Percentiles rank a stretch among this genome's conserved stretches.
These are phyloP conservation scores for Chamaecyparis obtusa DNA, from an alignment of 75 land plant genomes.

Conservation along the genomic window DNA sequence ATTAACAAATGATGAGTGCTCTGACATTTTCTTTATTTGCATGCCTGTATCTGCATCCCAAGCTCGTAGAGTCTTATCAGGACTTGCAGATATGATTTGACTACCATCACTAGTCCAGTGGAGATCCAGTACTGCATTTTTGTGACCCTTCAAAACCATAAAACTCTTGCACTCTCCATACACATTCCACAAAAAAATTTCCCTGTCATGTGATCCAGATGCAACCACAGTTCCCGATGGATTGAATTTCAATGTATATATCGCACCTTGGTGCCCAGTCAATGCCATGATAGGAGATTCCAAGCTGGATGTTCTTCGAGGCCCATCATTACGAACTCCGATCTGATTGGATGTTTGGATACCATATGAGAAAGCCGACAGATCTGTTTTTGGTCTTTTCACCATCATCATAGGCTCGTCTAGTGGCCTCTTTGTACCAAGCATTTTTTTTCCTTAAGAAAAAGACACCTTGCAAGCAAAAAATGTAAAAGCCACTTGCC, in stretches of 20 bases:
- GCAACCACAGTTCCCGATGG: constrained; percentile 86
- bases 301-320: constrained; percentile 75
- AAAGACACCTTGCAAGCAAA: not conserved
- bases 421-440: constrained; percentile 27
- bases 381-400: constrained; percentile 54
- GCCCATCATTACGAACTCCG: constrained; percentile 32
- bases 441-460: constrained; percentile 26
- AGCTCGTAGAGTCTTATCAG: constrained; percentile 91
- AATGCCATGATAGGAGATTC: constrained; percentile 93
- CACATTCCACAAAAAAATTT: constrained; percentile 93
- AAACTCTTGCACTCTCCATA: constrained; percentile 93
- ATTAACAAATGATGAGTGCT: constrained; percentile 89
- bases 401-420: constrained; percentile 43
- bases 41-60: constrained; percentile 97
- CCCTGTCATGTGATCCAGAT: constrained; percentile 93
- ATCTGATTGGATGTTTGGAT: constrained; percentile 27
- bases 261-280: constrained; percentile 88
- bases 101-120: constrained; percentile 87
- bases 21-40: constrained; percentile 95
- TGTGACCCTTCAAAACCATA: constrained; percentile 95
- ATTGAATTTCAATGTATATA: constrained; percentile 93
- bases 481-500: not conserved
- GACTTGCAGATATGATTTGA: constrained; percentile 92
- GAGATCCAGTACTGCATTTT: constrained; percentile 89
- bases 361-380: constrained; percentile 29